These are phyloP conservation scores for Naganishia kalamii DNA, from an alignment of 768 basidiomycete genomes.

Conservation along the genomic window DNA sequence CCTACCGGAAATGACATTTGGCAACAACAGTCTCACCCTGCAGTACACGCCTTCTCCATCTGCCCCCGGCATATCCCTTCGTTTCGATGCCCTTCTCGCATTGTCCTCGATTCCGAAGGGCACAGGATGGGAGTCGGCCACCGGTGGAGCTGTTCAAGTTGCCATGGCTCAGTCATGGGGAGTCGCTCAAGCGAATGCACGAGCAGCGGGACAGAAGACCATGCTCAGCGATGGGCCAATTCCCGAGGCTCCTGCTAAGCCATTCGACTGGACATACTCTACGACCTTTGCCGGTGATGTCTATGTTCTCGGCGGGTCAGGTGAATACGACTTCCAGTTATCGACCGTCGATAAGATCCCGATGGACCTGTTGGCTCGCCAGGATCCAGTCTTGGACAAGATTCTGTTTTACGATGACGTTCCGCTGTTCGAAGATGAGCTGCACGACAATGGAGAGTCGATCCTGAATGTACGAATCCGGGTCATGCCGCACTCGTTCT, in stretches of 20 bases:
- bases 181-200: constrained; percentile 1
- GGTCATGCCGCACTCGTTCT: constrained; percentile 92
- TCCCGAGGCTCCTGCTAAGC: constrained; percentile 57
- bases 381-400: constrained; percentile 59
- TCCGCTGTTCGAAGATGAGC: constrained; percentile 88
- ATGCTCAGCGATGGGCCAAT: constrained; percentile 37
- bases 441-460: constrained; percentile 93
- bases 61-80: constrained; percentile 59
- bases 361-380: constrained; percentile 72
- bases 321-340: constrained; percentile 28
- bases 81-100: constrained; percentile 64
- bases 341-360: constrained; percentile 56
- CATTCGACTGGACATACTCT: constrained; percentile 98
- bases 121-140: constrained; percentile 67
- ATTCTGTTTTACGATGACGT: constrained; percentile 98
- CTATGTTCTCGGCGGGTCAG: constrained; percentile 10
- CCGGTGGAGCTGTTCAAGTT: constrained; percentile 89
- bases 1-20: constrained; percentile 95
- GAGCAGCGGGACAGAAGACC: background rate
- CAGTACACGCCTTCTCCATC: constrained; percentile 50
- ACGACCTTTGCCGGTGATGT: constrained; percentile 66
- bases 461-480: constrained; percentile 77
- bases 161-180: constrained; percentile 88
- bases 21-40: constrained; percentile 67
- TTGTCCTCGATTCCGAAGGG: constrained; percentile 58